These are phyloP conservation scores for Zizania latifolia DNA, from an alignment of 176 grass and related monocot genomes.

Conservation along the genomic window DNA sequence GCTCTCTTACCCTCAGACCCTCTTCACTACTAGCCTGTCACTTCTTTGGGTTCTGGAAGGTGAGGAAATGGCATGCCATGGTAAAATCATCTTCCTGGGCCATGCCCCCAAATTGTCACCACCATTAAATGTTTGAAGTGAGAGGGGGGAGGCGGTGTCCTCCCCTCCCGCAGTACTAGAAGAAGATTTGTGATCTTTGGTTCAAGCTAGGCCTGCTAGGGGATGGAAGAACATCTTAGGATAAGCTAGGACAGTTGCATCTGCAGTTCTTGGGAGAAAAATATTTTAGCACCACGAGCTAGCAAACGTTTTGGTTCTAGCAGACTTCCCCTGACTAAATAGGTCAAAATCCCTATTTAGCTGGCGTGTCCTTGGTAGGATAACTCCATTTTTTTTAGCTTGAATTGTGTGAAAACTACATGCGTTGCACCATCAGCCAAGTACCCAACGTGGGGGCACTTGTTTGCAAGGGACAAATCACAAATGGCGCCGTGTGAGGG, in stretches of 20 bases:
- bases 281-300: constrained; percentile 2
- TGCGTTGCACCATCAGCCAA: constrained; percentile 31
- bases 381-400: constrained; percentile 8
- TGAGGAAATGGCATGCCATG: constrained; percentile 24
- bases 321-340: background rate
- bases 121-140: constrained; percentile 32
- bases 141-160: background rate
- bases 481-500: background rate
- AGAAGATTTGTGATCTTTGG: background rate
- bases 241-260: background rate
- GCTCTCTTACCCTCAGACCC: background rate
- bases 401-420: background rate
- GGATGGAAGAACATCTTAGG: constrained; percentile 1
- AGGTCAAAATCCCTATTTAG: background rate
- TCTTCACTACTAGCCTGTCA: constrained; percentile 23
- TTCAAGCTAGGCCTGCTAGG: constrained; percentile 18
- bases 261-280: background rate
- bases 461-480: constrained; percentile 9
- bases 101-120: constrained; percentile 26
- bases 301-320: background rate
- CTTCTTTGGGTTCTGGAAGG: constrained; percentile 32
- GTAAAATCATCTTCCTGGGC: constrained; percentile 30
- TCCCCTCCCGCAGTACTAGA: background rate
- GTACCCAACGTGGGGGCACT: constrained; percentile 21
- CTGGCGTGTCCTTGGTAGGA: background rate